These are phyloP conservation scores for Malassezia furfur DNA, from an alignment of 1,284 basidiomycete species.

Conservation along the genomic window DNA sequence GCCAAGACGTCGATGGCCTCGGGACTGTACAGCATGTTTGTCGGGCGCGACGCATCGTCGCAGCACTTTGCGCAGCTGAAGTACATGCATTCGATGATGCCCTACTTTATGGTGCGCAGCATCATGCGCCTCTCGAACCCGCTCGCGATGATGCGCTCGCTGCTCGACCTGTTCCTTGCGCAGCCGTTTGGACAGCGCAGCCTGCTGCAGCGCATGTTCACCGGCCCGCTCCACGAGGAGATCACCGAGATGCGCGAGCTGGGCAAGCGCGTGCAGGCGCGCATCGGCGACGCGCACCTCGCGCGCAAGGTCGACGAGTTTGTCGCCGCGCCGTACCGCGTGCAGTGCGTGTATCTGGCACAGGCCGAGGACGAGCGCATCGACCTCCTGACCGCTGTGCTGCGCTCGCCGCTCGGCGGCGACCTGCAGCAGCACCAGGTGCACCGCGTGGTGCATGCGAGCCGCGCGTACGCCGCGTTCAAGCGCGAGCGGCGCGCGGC, in stretches of 20 bases:
- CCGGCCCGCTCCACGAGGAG: slow-evolving; percentile 79
- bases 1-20: slow-evolving; percentile 77
- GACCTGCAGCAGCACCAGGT: slow-evolving; percentile 33
- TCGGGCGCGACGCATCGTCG: slow-evolving; percentile 84
- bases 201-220: slow-evolving; percentile 75
- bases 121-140: slow-evolving; percentile 90
- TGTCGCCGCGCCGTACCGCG: slow-evolving; percentile 74
- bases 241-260: slow-evolving; percentile 72
- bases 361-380: slow-evolving; percentile 58
- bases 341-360: slow-evolving; percentile 58
- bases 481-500: slow-evolving; percentile 30
- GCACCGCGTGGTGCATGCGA: slow-evolving; percentile 37
- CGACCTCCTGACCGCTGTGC: slow-evolving; percentile 70
- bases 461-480: slow-evolving; percentile 39
- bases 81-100: slow-evolving; percentile 89
- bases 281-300: slow-evolving; percentile 75
- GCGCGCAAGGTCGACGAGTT: slow-evolving; percentile 80
- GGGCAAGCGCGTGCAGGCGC: slow-evolving; percentile 72
- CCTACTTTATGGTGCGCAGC: slow-evolving; percentile 89
- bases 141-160: slow-evolving; percentile 81
- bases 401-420: slow-evolving; percentile 71
- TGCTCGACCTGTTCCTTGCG: slow-evolving; percentile 93
- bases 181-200: slow-evolving; percentile 90
- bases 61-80: slow-evolving; percentile 79
- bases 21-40: slow-evolving; percentile 86